A percentile compares a stretch with the other conserved stretches of the same genome.
These are phyloP conservation scores for Poronia punctata DNA, from an alignment of 495 filamentous ascomycete species.

Conservation along the genomic window DNA sequence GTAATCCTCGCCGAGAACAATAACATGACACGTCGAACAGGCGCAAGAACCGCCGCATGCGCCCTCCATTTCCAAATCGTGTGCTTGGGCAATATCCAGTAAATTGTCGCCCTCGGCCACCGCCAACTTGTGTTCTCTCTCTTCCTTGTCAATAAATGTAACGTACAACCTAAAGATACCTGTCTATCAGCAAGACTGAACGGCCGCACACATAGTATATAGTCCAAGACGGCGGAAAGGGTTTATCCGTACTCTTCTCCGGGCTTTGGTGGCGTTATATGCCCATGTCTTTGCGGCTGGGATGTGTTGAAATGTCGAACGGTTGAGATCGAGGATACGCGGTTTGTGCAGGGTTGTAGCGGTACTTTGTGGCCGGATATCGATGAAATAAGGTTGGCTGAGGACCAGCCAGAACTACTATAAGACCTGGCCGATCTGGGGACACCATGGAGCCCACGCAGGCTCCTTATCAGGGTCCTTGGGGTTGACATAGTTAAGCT, in stretches of 20 bases:
- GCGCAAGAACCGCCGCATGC: conserved; percentile 95
- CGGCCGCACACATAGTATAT: too few species aligned
- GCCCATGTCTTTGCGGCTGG: conserved; percentile 57
- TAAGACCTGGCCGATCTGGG: neutral
- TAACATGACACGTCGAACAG: conserved; percentile 96
- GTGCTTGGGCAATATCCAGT: conserved; percentile 85
- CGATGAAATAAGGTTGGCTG: neutral
- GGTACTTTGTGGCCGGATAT: neutral
- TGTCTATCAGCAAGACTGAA: conserved; percentile 1
- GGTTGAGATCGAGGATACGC: conserved; percentile 6
- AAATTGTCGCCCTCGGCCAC: conserved; percentile 85
- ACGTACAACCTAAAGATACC: conserved; percentile 63
- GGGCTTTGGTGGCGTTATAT: conserved; percentile 74
- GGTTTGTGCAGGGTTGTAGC: neutral
- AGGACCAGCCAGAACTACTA: conserved; percentile 1
- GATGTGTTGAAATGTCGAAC: conserved; percentile 62
- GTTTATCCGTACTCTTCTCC: conserved; percentile 76
- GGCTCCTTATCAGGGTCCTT: neutral
- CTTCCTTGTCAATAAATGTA: conserved; percentile 94
- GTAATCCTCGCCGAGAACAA: conserved; percentile 73
- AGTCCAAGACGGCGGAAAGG: neutral
- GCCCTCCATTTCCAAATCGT: conserved; percentile 98
- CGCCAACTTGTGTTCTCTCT: conserved; percentile 61
- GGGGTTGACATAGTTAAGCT: conserved; percentile 3
- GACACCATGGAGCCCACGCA: conserved; percentile 2